These are phyloP conservation scores for Monilinia polystroma DNA, from an alignment of 2,329 filamentous ascomycete genomes.

Conservation along the genomic window DNA sequence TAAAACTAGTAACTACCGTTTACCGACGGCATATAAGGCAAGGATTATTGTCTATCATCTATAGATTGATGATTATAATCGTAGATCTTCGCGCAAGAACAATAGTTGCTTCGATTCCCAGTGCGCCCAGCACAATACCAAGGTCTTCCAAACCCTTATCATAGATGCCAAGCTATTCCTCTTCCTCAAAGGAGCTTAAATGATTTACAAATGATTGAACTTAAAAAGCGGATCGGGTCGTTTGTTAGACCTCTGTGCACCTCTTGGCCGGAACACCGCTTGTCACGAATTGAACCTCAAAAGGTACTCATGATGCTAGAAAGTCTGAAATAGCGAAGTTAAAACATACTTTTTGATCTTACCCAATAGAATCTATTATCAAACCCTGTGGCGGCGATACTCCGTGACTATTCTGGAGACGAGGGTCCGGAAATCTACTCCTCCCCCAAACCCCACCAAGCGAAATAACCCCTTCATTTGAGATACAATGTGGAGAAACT, in stretches of 20 bases:
- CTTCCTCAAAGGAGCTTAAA: background rate
- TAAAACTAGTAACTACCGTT: conserved; percentile 14
- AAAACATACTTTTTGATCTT: too few relatives aligned
- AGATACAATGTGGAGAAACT: background rate
- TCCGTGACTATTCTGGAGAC: background rate
- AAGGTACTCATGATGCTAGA: background rate
- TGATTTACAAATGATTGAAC: too few relatives aligned
- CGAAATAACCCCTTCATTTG: conserved; percentile 5
- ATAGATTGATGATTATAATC: background rate
- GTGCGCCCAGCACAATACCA: conserved; percentile 15
- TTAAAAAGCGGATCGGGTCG: conserved; percentile 5
- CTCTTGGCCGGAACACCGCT: conserved; percentile 18
- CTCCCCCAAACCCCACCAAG: background rate
- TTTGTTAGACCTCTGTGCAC: conserved; percentile 8
- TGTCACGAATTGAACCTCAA: conserved; percentile 2
- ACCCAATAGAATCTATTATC: too few relatives aligned
- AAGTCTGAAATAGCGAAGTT: background rate
- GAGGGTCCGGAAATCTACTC: background rate
- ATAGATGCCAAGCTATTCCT: conserved; percentile 17
- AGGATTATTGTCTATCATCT: background rate
- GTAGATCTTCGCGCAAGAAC: background rate
- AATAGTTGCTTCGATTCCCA: background rate
- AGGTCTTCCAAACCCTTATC: conserved; percentile 13
- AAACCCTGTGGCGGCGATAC: too few relatives aligned
- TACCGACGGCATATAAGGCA: conserved; percentile 1